A percentile compares a stretch with the other conserved stretches of the same genome.
Evolutionary conservation across 2,329 filamentous ascomycete genomes (phyloP).

Genomic region (Aspergillus floridensis): DNA sequence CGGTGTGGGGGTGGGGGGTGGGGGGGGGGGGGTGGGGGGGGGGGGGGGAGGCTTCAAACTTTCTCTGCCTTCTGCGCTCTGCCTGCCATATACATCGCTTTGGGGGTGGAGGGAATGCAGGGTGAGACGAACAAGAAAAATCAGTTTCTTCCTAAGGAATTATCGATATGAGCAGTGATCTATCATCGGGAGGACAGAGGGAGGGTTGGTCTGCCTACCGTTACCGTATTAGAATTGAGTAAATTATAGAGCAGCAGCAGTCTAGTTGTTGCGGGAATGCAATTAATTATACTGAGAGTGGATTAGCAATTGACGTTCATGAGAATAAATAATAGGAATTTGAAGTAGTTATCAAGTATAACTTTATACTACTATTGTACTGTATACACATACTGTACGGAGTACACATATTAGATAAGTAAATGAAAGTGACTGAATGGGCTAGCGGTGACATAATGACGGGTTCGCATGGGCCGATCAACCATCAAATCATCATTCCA

Average conservation of each 20-base stretch:
- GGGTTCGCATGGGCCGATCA: background rate
- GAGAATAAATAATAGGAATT: background rate
- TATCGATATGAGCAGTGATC: too few relatives aligned
- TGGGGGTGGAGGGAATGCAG: background rate
- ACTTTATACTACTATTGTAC: too few relatives aligned
- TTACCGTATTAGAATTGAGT: background rate
- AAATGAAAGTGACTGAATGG: background rate
- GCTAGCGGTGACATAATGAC: background rate
- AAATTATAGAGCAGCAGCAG: background rate
- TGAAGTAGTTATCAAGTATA: too few relatives aligned
- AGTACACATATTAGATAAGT: too few relatives aligned
- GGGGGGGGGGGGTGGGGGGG: too few relatives aligned
- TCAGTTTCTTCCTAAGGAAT: background rate
- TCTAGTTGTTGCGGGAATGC: background rate
- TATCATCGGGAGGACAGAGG: constrained; percentile 1
- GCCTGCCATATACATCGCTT: background rate
- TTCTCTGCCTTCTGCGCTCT: background rate
- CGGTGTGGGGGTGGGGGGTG: too few relatives aligned
- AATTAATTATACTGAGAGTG: background rate
- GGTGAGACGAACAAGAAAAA: background rate
- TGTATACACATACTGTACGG: too few relatives aligned
- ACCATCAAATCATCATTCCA: background rate
- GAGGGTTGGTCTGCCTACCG: background rate
- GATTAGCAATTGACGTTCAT: background rate
- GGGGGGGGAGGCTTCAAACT: background rate